Percentiles rank a stretch among this genome's conserved stretches.
These are phyloP conservation scores for Ustilago sp. DNA, from an alignment of 1,284 basidiomycete species.

Conservation along the genomic window DNA sequence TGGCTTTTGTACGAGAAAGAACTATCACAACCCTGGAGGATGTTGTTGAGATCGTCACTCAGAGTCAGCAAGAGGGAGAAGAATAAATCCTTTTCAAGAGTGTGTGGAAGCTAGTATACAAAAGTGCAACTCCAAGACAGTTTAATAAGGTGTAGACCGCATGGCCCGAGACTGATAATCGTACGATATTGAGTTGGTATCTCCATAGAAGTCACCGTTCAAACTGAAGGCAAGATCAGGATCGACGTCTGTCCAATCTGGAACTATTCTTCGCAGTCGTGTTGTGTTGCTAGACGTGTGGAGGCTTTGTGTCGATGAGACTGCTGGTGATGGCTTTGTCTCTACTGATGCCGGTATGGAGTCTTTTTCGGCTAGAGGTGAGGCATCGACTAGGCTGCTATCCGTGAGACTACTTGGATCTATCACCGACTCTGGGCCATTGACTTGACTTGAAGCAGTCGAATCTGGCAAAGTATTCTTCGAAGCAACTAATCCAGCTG, in stretches of 20 bases:
- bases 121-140: background rate
- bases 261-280: slow-evolving; percentile 30
- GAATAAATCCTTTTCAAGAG: background rate
- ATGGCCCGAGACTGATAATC: slow-evolving; percentile 44
- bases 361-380: slow-evolving; percentile 28
- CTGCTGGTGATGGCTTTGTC: slow-evolving; percentile 6
- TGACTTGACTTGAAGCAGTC: background rate
- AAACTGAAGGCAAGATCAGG: slow-evolving; percentile 47
- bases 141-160: slow-evolving; percentile 39
- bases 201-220: slow-evolving; percentile 43
- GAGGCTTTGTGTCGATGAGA: slow-evolving; percentile 17
- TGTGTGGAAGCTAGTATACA: slow-evolving; percentile 10
- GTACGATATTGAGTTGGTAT: slow-evolving; percentile 44
- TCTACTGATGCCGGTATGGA: slow-evolving; percentile 9
- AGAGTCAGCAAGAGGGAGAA: background rate
- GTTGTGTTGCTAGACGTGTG: slow-evolving; percentile 10
- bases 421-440: slow-evolving; percentile 21
- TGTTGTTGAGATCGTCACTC: slow-evolving; percentile 26
- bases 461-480: slow-evolving; percentile 12
- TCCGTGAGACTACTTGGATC: slow-evolving; percentile 1
- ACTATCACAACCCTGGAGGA: slow-evolving; percentile 25
- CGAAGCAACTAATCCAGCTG: slow-evolving; percentile 28
- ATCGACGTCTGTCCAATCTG: slow-evolving; percentile 52
- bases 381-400: slow-evolving; percentile 4
- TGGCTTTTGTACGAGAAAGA: slow-evolving; percentile 6